These are phyloP conservation scores for Whalleya microplaca DNA, from an alignment of 2,329 filamentous ascomycete species.

Conservation along the genomic window DNA sequence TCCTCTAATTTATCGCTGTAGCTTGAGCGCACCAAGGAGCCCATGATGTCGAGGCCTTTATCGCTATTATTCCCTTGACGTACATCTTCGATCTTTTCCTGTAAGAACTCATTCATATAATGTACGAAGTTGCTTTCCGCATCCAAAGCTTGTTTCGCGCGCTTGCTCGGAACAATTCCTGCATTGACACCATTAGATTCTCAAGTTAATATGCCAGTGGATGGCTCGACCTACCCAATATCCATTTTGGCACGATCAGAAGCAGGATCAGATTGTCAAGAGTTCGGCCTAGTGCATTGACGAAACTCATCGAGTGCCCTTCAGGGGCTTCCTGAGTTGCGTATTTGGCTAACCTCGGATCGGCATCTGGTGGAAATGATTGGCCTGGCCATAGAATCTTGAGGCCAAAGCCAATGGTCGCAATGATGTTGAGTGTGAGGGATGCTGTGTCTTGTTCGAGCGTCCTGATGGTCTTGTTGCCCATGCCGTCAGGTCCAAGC, in stretches of 20 bases:
- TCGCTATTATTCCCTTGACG: constrained; percentile 41
- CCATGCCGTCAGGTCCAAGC: constrained; percentile 47
- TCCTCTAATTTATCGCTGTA: constrained; percentile 36
- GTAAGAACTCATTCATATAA: constrained; percentile 72
- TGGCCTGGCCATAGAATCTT: constrained; percentile 66
- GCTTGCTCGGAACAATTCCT: constrained; percentile 54
- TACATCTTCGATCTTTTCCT: constrained; percentile 57
- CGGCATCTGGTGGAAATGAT: constrained; percentile 46
- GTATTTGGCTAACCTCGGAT: constrained; percentile 52
- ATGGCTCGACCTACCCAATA: constrained; percentile 48
- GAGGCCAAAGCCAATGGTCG: constrained; percentile 73
- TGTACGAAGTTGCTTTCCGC: constrained; percentile 66
- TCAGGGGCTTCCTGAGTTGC: constrained; percentile 48
- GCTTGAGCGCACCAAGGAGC: constrained; percentile 51
- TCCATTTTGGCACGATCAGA: constrained; percentile 61
- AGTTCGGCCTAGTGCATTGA: constrained; percentile 62
- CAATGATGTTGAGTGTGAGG: constrained; percentile 59
- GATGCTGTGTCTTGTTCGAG: constrained; percentile 69
- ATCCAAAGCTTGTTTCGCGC: constrained; percentile 54
- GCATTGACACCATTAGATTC: constrained; percentile 6
- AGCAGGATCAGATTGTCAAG: constrained; percentile 67
- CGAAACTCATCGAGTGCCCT: constrained; percentile 68
- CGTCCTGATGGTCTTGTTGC: constrained; percentile 55
- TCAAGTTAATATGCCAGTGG: background rate
- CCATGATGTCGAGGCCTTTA: constrained; percentile 58